phyloP scores from a whole-genome alignment of 2,329 filamentous ascomycete species.

The Simplicillium sp. region DNA sequence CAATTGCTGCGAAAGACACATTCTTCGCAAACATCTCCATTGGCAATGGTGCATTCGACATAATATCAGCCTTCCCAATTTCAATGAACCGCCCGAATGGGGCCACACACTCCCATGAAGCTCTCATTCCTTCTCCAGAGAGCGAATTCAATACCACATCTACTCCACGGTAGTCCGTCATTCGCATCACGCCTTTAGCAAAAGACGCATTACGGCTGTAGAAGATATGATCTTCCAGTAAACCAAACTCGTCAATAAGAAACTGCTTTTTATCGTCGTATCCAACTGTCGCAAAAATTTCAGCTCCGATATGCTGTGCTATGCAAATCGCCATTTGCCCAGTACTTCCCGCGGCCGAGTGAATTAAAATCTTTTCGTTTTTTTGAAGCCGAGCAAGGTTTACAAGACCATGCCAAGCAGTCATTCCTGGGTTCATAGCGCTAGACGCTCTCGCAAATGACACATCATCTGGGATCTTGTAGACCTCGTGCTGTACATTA shows the following conservation, averaged over 20 bases:
- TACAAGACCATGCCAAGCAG: no score
- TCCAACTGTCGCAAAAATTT: slow-evolving; percentile 27
- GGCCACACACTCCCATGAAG: slow-evolving; percentile 21
- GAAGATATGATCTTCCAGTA: slow-evolving; percentile 24
- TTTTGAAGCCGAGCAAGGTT: neutral
- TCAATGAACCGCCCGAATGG: slow-evolving; percentile 23
- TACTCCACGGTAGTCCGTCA: slow-evolving; percentile 17
- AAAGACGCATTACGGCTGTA: slow-evolving; percentile 19
- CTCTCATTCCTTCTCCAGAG: slow-evolving; percentile 16
- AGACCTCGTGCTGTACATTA: no score
- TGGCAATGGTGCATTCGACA: no score
- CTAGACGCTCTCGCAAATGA: no score
- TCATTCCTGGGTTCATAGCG: no score
- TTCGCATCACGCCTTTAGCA: slow-evolving; percentile 12
- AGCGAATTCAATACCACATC: slow-evolving; percentile 22
- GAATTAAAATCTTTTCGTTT: slow-evolving; percentile 24
- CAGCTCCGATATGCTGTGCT: slow-evolving; percentile 20
- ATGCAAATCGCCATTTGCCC: slow-evolving; percentile 22
- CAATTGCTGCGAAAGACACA: no score
- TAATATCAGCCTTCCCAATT: slow-evolving; percentile 19
- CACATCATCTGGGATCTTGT: no score
- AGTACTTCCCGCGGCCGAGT: slow-evolving; percentile 19
- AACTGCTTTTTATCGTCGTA: slow-evolving; percentile 16
- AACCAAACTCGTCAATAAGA: slow-evolving; percentile 14
- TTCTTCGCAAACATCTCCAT: no score